phyloP scores from a whole-genome alignment of 768 basidiomycete genomes.

The Rhizopogon rudus region DNA sequence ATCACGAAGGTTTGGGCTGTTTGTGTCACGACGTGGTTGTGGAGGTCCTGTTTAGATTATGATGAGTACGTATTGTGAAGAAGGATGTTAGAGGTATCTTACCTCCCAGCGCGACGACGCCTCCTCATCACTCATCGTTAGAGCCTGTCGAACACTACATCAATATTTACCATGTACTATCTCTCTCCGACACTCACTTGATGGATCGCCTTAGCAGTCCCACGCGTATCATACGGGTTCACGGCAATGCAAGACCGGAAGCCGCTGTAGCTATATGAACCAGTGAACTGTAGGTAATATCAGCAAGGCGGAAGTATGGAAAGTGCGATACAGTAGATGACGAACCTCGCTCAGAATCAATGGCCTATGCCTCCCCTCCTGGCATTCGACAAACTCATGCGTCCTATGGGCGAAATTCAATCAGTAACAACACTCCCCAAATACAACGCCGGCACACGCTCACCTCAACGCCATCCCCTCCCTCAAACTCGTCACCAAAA shows the following conservation, averaged over 20 bases:
- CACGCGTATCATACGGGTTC: conserved; percentile 82
- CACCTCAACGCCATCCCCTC: conserved; percentile 82
- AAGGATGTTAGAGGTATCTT: conserved; percentile 13
- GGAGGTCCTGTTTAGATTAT: conserved; percentile 48
- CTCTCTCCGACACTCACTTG: conserved; percentile 26
- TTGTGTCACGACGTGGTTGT: conserved; percentile 82
- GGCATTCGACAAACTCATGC: conserved; percentile 85
- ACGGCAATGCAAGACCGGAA: conserved; percentile 84
- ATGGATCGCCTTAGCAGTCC: conserved; percentile 78
- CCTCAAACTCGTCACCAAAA: conserved; percentile 76
- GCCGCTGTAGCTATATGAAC: conserved; percentile 80
- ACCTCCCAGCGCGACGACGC: conserved; percentile 73
- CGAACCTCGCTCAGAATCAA: conserved; percentile 76
- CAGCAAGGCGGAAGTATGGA: background rate
- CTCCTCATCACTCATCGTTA: conserved; percentile 76
- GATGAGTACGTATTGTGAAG: background rate
- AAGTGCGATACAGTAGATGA: background rate
- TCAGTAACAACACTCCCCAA: background rate
- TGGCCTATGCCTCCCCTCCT: conserved; percentile 61
- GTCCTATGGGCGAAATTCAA: conserved; percentile 29
- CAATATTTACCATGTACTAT: background rate
- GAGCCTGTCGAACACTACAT: conserved; percentile 34
- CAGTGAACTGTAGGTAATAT: conserved; percentile 60
- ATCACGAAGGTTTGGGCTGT: conserved; percentile 82
- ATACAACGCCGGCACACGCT: background rate